Percentiles rank a stretch among this genome's conserved stretches.
Conservation (phyloP, 805 yeast genomes). For the Tetrapisispora taiwanensis region DNA sequence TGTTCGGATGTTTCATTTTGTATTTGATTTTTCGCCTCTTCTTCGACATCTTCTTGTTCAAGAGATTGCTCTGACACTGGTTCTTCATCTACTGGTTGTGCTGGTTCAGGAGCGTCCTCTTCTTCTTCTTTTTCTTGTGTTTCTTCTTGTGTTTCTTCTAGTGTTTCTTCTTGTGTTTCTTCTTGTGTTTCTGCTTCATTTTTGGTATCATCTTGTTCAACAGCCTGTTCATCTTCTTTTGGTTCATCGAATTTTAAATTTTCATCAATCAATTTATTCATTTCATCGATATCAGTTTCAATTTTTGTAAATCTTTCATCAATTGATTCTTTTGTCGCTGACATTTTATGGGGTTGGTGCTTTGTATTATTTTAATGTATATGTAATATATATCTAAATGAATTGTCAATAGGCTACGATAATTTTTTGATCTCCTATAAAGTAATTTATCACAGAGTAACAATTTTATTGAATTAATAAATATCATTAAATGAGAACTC, state of each 20-base stretch:
- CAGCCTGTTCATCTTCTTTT: not conserved
- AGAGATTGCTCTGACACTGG: too few species aligned
- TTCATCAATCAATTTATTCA: constrained; percentile 29
- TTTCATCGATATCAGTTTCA: constrained; percentile 27
- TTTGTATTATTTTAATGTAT: too few species aligned
- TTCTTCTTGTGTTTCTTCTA: not conserved
- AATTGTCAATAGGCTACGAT: too few species aligned
- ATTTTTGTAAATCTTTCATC: constrained; percentile 28
- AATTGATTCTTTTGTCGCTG: constrained; percentile 20
- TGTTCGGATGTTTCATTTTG: not conserved
- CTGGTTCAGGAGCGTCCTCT: not conserved
- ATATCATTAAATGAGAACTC: too few species aligned
- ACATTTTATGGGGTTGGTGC: not conserved
- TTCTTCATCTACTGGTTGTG: too few species aligned
- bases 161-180: not conserved
- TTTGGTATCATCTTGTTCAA: not conserved
- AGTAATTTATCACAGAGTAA: too few species aligned
- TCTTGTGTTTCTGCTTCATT: not conserved
- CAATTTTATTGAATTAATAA: too few species aligned
- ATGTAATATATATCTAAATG: too few species aligned
- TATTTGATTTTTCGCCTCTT: too few species aligned
- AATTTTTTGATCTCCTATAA: too few species aligned
- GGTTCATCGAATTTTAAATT: constrained; percentile 16
- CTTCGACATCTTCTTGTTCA: too few species aligned
- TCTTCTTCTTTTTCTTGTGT: not conserved